phyloP scores from a whole-genome alignment of 2,329 filamentous ascomycete genomes.

The Gyromitra esculenta region DNA sequence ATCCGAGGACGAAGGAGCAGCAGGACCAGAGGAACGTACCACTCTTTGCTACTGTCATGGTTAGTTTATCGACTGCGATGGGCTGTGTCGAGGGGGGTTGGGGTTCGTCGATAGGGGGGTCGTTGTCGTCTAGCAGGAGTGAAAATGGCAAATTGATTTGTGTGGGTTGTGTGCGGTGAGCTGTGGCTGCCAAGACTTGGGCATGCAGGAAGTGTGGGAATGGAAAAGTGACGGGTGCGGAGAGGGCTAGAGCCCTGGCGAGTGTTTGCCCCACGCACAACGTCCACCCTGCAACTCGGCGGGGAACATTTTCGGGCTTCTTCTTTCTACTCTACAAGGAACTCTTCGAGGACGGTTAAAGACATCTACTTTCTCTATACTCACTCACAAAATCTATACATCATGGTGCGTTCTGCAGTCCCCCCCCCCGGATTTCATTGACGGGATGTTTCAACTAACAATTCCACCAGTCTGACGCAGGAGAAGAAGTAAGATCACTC shows the following conservation, averaged over 20 bases:
- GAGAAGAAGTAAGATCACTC: slow-evolving; percentile 52
- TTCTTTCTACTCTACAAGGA: slow-evolving; percentile 47
- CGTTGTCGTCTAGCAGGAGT: slow-evolving; percentile 32
- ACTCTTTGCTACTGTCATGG: slow-evolving; percentile 54
- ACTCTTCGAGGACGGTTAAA: slow-evolving; percentile 56
- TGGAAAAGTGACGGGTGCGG: slow-evolving; percentile 38
- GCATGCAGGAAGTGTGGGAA: slow-evolving; percentile 13
- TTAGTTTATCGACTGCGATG: slow-evolving; percentile 44
- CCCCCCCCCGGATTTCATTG: neutral
- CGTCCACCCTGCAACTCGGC: neutral
- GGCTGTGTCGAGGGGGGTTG: slow-evolving; percentile 33
- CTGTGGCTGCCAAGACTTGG: slow-evolving; percentile 32
- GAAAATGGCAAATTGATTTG: slow-evolving; percentile 31
- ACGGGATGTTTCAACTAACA: slow-evolving; percentile 16
- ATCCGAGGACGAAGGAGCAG: neutral
- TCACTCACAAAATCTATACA: slow-evolving; percentile 28
- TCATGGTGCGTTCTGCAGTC: slow-evolving; percentile 36
- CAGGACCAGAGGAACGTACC: slow-evolving; percentile 46
- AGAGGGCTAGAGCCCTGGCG: slow-evolving; percentile 37
- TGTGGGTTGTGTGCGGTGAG: slow-evolving; percentile 18
- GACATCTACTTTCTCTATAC: slow-evolving; percentile 47
- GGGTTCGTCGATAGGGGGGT: slow-evolving; percentile 7
- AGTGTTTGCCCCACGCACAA: slow-evolving; percentile 34
- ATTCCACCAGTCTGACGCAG: slow-evolving; percentile 53
- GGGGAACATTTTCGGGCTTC: slow-evolving; percentile 26